Conservation (phyloP, 352 stramenopile species). For the Plasmopara muralis region DNA sequence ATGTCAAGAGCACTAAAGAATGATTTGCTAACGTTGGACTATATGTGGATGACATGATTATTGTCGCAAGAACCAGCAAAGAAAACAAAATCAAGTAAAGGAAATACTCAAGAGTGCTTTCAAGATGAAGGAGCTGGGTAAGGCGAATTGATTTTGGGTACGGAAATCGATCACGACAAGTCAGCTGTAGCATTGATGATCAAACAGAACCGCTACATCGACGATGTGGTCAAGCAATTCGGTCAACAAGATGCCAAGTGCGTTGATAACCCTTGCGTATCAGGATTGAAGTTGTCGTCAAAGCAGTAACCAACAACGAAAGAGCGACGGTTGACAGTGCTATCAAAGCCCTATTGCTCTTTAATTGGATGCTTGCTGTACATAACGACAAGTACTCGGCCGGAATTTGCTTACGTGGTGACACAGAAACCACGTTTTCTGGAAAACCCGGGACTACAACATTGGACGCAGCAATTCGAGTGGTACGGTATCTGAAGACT, state of each 20-base stretch:
- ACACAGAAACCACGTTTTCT: background rate
- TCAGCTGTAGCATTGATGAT: too few relatives aligned
- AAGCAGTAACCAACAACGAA: background rate
- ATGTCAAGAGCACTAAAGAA: too few relatives aligned
- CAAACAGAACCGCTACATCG: too few relatives aligned
- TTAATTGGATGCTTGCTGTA: background rate
- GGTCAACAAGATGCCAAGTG: background rate
- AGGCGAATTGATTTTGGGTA: too few relatives aligned
- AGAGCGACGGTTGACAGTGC: background rate
- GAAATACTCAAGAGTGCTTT: background rate
- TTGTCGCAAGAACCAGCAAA: too few relatives aligned
- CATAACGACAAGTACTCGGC: background rate
- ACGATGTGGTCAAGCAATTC: background rate
- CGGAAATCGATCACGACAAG: too few relatives aligned
- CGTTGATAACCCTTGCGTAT: background rate
- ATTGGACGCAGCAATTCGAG: background rate
- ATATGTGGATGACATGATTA: too few relatives aligned
- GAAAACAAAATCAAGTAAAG: too few relatives aligned
- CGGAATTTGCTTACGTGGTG: background rate
- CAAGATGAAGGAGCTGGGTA: background rate
- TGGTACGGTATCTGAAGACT: background rate
- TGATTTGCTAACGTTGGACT: too few relatives aligned
- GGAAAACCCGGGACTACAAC: background rate
- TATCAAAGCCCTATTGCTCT: background rate
- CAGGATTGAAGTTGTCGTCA: background rate